A percentile compares a stretch with the other conserved stretches of the same genome.
Evolutionary conservation across 78 protist species (phyloP).

Genomic region (Capsaspora owczarzaki): DNA sequence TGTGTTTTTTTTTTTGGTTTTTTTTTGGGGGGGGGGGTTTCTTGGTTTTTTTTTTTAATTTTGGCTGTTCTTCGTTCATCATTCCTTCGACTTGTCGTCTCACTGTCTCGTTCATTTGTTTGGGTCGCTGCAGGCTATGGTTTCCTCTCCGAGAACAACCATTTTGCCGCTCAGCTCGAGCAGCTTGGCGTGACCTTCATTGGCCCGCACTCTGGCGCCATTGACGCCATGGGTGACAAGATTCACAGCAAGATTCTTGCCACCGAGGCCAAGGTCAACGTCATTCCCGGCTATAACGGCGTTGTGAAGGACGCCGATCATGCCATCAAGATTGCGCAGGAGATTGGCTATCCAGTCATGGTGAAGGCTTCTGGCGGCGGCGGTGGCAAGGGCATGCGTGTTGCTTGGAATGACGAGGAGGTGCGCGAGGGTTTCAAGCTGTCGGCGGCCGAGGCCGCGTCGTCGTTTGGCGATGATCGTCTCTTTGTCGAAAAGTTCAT

Average conservation of each 20-base stretch:
- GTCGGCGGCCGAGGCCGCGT: conserved; percentile 56
- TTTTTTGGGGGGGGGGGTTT: no score
- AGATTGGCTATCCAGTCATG: conserved; percentile 60
- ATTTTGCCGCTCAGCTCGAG: conserved; percentile 52
- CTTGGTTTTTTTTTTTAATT: no score
- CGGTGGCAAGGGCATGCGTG: conserved; percentile 78
- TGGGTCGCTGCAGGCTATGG: conserved; percentile 81
- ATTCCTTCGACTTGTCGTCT: no score
- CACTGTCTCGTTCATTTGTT: no score
- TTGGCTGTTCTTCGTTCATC: not conserved
- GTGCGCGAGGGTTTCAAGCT: not conserved
- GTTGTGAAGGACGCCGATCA: conserved; percentile 50
- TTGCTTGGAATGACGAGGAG: conserved; percentile 19
- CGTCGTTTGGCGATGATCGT: conserved; percentile 77
- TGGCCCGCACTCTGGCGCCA: conserved; percentile 39
- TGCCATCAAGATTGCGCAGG: conserved; percentile 51
- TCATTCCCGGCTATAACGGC: conserved; percentile 82
- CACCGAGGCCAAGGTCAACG: conserved; percentile 65
- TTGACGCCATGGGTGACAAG: conserved; percentile 29
- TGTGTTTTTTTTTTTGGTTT: no score
- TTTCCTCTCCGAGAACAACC: conserved; percentile 83
- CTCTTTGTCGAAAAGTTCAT: conserved; percentile 78
- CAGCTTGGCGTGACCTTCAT: conserved; percentile 66
- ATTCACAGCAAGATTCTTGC: conserved; percentile 57
- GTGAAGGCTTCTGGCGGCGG: conserved; percentile 90